phyloP scores from a whole-genome alignment of 805 yeast species.

The Nakazawaea pomicola region DNA sequence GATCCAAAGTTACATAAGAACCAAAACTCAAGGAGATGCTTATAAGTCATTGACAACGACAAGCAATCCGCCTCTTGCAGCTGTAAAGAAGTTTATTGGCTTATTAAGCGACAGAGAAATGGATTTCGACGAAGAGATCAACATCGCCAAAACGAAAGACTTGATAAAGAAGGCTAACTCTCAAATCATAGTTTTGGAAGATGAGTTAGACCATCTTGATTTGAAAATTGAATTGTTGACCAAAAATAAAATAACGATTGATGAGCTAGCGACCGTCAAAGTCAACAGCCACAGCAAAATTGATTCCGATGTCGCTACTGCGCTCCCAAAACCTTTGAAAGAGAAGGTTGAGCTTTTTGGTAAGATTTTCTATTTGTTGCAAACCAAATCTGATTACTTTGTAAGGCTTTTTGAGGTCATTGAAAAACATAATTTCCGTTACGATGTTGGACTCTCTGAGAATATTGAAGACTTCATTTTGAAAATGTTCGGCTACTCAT shows the following conservation, averaged over 20 bases:
- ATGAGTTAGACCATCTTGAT: constrained; percentile 69
- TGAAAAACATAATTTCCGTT: constrained; percentile 20
- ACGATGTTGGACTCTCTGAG: constrained; percentile 20
- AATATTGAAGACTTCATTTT: constrained; percentile 31
- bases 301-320: constrained; percentile 2
- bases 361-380: constrained; percentile 74
- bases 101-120: constrained; percentile 66
- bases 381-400: constrained; percentile 76
- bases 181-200: constrained; percentile 66
- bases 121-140: constrained; percentile 73
- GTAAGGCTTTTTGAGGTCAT: constrained; percentile 41
- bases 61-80: constrained; percentile 72
- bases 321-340: constrained; percentile 35
- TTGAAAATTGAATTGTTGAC: constrained; percentile 73
- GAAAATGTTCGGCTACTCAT: constrained; percentile 27
- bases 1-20: constrained; percentile 71
- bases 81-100: constrained; percentile 71
- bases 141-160: constrained; percentile 62
- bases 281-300: constrained; percentile 26
- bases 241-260: constrained; percentile 73
- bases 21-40: constrained; percentile 63
- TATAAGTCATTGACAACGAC: constrained; percentile 66
- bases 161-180: constrained; percentile 65
- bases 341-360: constrained; percentile 65
- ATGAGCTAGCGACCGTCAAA: constrained; percentile 48